Evolutionary conservation across 768 basidiomycete species (phyloP), one percentile per base, ranked within the genome.

Genomic region (Agaricus subrufescens): DNA sequence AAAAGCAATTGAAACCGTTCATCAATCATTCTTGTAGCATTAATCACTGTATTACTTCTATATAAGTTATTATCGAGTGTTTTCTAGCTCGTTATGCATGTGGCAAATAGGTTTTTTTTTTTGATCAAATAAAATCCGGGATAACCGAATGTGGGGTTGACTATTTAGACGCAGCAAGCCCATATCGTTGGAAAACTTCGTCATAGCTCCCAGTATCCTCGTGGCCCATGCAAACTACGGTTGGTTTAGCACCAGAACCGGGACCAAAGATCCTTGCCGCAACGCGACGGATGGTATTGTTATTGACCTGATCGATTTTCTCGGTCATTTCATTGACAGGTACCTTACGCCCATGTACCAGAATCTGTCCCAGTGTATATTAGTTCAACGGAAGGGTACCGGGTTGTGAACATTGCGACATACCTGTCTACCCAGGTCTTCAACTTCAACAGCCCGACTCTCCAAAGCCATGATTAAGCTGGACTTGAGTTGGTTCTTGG

Each of bases 401-500:
- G 51, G 42, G 48, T 51, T 46, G 19, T 50, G 34, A 34, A 34
- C 11, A 14, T 50, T 49, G 44, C 54, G 40, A 30, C 46, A 26
- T 63, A 86, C 87, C 82, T 97, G 95, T 56, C 96, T 80, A 34
- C 95, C 95, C 5, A 97, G 78, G 69, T 97, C 91, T 66, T 93
- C 91, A 8, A 94, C 91, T 64, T 87, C 88, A 4, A 93, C 81
- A 12, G 89, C 80, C 31, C 89, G 75, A 64, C 90, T 93, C 72
- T 97, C 94, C 45, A 98, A 71, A 2, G 93, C 91, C 96, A 98
- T 98, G 76, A 94, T 90, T 60, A 98, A 72, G 48, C 85, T 88
- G 25, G 87, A 89, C 69, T 93, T 93, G 59, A 98, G 83, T 77
- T 98, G 95, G 66, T 98, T 98, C 76, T 94, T 94, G 39, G 96